phyloP scores from a whole-genome alignment of 2,329 filamentous ascomycete species.

The Clarireedia monteithiana region DNA sequence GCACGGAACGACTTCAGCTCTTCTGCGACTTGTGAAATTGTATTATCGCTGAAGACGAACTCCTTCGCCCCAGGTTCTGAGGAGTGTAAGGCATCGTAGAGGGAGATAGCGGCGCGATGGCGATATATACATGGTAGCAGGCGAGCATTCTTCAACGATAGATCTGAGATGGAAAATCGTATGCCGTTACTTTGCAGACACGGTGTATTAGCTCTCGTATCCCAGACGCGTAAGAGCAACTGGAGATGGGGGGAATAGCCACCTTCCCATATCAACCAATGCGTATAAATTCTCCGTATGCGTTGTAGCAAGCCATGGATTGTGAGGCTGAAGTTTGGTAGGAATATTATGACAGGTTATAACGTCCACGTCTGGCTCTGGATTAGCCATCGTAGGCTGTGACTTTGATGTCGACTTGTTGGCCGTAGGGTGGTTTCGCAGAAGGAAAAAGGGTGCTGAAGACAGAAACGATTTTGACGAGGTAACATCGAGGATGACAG shows the following conservation, averaged over 20 bases:
- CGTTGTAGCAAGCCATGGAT: slow-evolving; percentile 4
- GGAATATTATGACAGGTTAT: slow-evolving; percentile 28
- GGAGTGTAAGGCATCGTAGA: slow-evolving; percentile 72
- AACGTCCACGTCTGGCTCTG: slow-evolving; percentile 8
- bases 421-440: background rate
- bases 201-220: no score
- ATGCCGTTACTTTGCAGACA: slow-evolving; percentile 66
- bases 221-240: no score
- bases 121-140: slow-evolving; percentile 72
- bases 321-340: slow-evolving; percentile 20
- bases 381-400: background rate
- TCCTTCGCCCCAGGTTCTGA: slow-evolving; percentile 30
- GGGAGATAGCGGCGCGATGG: slow-evolving; percentile 70
- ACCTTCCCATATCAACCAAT: slow-evolving; percentile 32
- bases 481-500: no score
- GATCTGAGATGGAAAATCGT: slow-evolving; percentile 80
- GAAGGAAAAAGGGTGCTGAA: no score
- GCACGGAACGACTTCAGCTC: slow-evolving; percentile 63
- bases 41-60: slow-evolving; percentile 41
- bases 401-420: background rate
- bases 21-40: slow-evolving; percentile 58
- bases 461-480: no score
- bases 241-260: background rate
- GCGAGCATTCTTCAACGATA: slow-evolving; percentile 63
- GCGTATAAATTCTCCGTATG: slow-evolving; percentile 23